phyloP scores from a whole-genome alignment of 306 rosid genomes.

The Leucaena leucocephala region DNA sequence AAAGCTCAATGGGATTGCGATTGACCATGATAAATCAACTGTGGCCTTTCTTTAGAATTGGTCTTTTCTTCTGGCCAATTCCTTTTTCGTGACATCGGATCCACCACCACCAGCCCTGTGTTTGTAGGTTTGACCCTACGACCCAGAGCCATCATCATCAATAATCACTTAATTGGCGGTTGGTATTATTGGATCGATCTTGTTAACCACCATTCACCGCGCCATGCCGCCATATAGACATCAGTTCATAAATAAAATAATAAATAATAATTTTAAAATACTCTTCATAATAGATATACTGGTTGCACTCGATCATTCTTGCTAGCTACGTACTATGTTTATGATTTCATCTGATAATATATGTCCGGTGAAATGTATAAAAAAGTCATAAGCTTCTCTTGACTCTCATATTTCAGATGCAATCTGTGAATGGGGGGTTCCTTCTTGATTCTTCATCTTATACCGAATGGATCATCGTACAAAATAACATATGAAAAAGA shows the following conservation, averaged over 20 bases:
- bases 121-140: constrained; percentile 17
- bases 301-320: neutral
- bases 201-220: neutral
- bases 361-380: too few relatives aligned
- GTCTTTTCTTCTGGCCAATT: neutral
- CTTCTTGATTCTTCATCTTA: neutral
- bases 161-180: neutral
- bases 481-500: neutral
- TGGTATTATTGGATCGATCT: neutral
- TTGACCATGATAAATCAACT: constrained; percentile 26
- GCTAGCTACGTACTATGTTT: neutral
- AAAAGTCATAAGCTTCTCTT: too few relatives aligned
- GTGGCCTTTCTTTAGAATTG: neutral
- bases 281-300: neutral
- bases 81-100: constrained; percentile 32
- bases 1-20: constrained; percentile 26
- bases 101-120: constrained; percentile 31
- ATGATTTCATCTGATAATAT: too few relatives aligned
- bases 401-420: too few relatives aligned
- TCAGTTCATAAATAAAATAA: neutral
- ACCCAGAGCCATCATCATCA: neutral
- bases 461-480: neutral
- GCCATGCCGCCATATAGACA: too few relatives aligned
- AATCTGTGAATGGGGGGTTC: neutral
- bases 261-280: too few relatives aligned